These are phyloP conservation scores for Colletotrichum horii DNA, from an alignment of 2,329 filamentous ascomycete species.

Conservation along the genomic window DNA sequence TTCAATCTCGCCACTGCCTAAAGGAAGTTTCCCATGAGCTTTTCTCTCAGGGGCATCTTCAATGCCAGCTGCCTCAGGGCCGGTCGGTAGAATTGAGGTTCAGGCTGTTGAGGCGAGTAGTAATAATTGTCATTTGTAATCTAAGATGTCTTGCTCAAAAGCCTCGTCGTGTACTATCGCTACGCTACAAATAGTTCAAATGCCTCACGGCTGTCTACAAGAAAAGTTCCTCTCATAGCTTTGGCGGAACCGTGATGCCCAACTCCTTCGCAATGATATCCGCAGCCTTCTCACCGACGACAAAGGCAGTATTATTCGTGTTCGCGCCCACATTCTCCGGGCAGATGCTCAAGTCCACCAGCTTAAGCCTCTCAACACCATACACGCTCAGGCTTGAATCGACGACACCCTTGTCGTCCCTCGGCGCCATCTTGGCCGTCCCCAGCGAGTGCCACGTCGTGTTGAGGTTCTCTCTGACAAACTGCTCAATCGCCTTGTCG, in stretches of 20 bases:
- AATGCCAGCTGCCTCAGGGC: not conserved
- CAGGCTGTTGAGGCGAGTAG: rapidly evolving
- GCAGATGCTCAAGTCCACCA: constrained; percentile 43
- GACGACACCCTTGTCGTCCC: constrained; percentile 45
- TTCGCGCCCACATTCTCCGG: constrained; percentile 50
- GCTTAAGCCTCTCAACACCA: constrained; percentile 44
- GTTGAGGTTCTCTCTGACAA: constrained; percentile 41
- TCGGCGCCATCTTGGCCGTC: constrained; percentile 50
- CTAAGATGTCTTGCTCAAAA: not conserved
- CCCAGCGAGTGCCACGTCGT: constrained; percentile 54
- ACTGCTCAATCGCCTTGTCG: constrained; percentile 52
- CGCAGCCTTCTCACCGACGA: constrained; percentile 53
- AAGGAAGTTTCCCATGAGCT: not conserved
- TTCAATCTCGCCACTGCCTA: not conserved
- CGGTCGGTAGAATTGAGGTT: not conserved
- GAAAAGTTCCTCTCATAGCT: not conserved
- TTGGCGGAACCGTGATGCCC: constrained; percentile 13
- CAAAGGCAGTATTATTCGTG: constrained; percentile 52
- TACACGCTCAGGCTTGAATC: constrained; percentile 46
- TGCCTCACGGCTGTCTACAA: not conserved
- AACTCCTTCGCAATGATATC: constrained; percentile 45
- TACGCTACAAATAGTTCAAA: not conserved
- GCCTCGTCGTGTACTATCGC: not conserved
- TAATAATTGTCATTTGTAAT: not conserved
- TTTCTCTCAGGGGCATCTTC: not conserved